Percentiles rank a stretch among this genome's conserved stretches.
phyloP scores from a whole-genome alignment of 768 basidiomycete species.

The Boletellus emodensis region DNA sequence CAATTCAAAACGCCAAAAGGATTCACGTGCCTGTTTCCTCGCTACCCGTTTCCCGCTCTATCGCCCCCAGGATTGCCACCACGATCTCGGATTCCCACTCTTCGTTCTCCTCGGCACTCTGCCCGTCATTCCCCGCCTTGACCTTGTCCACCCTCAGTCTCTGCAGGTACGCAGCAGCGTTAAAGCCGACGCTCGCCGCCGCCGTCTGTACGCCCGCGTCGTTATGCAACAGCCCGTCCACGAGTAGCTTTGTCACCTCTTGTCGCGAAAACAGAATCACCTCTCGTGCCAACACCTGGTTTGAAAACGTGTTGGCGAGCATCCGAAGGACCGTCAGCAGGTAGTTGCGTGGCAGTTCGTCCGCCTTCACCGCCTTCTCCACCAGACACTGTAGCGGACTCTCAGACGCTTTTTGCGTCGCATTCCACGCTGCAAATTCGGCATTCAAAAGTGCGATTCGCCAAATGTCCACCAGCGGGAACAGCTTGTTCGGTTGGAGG shows the following conservation, averaged over 20 bases:
- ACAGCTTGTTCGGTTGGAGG: constrained; percentile 56
- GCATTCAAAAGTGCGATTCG: constrained; percentile 70
- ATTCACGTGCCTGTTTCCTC: constrained; percentile 74
- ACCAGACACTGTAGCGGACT: constrained; percentile 48
- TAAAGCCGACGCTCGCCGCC: constrained; percentile 79
- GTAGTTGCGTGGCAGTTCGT: constrained; percentile 46
- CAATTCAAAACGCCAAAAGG: background rate
- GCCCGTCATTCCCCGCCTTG: constrained; percentile 29
- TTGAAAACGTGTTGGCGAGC: constrained; percentile 63
- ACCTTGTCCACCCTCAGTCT: constrained; percentile 47
- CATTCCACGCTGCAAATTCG: constrained; percentile 48
- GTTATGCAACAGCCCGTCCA: constrained; percentile 63
- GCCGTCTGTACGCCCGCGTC: constrained; percentile 71
- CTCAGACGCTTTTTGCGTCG: constrained; percentile 27
- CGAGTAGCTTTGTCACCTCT: constrained; percentile 50
- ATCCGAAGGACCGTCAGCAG: constrained; percentile 64
- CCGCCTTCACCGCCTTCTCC: constrained; percentile 37
- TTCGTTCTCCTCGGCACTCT: constrained; percentile 51
- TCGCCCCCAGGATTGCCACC: constrained; percentile 77
- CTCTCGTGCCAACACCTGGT: constrained; percentile 34
- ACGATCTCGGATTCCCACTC: constrained; percentile 87
- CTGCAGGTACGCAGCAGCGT: constrained; percentile 66
- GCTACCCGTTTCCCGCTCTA: constrained; percentile 63
- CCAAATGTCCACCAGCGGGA: constrained; percentile 84
- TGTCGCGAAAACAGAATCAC: constrained; percentile 36